phyloP scores from a whole-genome alignment of 768 basidiomycete species.

The Mycena polygramma region DNA sequence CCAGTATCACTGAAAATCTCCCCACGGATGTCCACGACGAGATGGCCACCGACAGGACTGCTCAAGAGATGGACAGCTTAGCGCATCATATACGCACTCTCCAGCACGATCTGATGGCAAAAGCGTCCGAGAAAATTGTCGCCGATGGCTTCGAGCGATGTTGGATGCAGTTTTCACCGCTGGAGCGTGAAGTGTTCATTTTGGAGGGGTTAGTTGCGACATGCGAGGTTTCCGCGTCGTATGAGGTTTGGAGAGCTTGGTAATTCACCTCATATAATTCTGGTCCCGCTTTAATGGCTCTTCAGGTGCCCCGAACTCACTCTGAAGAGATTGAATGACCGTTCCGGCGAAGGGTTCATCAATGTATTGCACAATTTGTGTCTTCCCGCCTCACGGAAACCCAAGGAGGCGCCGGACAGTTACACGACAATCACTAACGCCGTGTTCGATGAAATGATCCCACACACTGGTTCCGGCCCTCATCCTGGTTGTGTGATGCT shows the following conservation, averaged over 20 bases:
- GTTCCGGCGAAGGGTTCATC: conserved; percentile 32
- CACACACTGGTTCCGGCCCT: background rate
- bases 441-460: conserved; percentile 27
- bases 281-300: background rate
- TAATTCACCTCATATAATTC: background rate
- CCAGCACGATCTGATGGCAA: conserved; percentile 26
- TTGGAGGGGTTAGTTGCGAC: conserved; percentile 33
- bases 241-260: conserved; percentile 20
- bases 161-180: conserved; percentile 24
- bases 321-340: conserved; percentile 20
- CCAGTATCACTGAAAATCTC: too few relatives aligned
- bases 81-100: conserved; percentile 19
- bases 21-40: background rate
- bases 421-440: conserved; percentile 22
- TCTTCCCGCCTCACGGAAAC: conserved; percentile 14
- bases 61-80: conserved; percentile 3
- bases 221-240: conserved; percentile 26
- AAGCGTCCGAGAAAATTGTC: conserved; percentile 17
- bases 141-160: conserved; percentile 28
- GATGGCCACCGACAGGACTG: conserved; percentile 3
- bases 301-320: conserved; percentile 30
- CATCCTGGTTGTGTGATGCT: conserved; percentile 10
- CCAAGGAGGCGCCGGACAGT: conserved; percentile 22
- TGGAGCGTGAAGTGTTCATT: conserved; percentile 32
- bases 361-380: conserved; percentile 23